Percentiles rank a stretch among this genome's conserved stretches.
Conservation (phyloP, 2,329 filamentous ascomycete genomes). For the Epichloe baconii region DNA sequence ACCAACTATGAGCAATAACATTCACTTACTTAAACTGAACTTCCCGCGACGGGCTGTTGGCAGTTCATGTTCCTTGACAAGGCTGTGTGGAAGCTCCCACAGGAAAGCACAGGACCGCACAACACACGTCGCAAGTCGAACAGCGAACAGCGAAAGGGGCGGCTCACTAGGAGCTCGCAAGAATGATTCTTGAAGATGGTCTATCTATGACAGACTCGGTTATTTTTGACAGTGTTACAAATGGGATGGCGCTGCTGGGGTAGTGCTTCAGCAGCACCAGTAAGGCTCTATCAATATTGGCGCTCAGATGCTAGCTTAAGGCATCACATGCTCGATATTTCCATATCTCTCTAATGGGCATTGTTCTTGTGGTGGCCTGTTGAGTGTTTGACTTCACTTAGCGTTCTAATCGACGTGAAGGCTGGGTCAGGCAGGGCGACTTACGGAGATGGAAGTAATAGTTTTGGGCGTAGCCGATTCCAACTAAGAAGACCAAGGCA, state of each 20-base stretch:
- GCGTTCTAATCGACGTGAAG: constrained; percentile 1
- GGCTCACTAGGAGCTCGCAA: background rate
- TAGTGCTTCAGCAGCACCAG: constrained; percentile 12
- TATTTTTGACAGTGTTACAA: constrained; percentile 3
- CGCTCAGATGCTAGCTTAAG: constrained; percentile 4
- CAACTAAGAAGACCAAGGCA: constrained; percentile 62
- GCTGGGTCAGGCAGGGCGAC: constrained; percentile 24
- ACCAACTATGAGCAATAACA: background rate
- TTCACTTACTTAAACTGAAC: background rate
- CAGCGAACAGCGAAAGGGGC: background rate
- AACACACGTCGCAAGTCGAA: background rate
- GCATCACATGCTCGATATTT: background rate
- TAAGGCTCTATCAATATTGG: constrained; percentile 31
- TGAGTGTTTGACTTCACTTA: background rate
- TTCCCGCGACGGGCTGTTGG: no score
- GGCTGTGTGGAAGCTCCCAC: no score
- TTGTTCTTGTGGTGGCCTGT: constrained; percentile 99
- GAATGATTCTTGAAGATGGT: background rate
- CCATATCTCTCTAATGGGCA: constrained; percentile 57
- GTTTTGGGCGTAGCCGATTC: constrained; percentile 87
- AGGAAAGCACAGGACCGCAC: no score
- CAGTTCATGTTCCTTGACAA: no score
- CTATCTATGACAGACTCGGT: background rate
- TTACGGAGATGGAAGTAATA: constrained; percentile 99
- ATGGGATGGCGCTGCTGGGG: background rate